These are phyloP conservation scores for Globisporangium mamillatum DNA, from an alignment of 352 stramenopile species.

Conservation along the genomic window DNA sequence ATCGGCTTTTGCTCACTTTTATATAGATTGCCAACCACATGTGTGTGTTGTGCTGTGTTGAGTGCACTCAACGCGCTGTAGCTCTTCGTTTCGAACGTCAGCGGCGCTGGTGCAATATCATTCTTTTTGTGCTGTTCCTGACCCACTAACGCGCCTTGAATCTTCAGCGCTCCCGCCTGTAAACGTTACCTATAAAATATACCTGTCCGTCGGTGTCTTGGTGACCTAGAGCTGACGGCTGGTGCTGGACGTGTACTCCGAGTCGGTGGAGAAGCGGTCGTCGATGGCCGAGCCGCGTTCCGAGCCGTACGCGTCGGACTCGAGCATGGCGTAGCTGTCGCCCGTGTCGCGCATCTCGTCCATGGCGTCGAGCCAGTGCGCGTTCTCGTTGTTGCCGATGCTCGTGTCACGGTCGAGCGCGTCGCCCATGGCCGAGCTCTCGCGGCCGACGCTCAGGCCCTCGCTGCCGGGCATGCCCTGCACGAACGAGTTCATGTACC, in stretches of 20 bases:
- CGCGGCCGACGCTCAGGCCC: conserved; percentile 18
- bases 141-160: not conserved
- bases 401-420: conserved; percentile 12
- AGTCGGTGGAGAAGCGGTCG: conserved; percentile 70
- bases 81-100: not conserved
- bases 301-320: conserved; percentile 65
- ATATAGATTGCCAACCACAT: not conserved
- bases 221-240: not conserved
- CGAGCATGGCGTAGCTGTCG: conserved; percentile 83
- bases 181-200: conserved; percentile 11
- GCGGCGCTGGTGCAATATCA: not conserved
- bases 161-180: not conserved
- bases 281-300: conserved; percentile 61
- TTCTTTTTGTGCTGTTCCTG: not conserved
- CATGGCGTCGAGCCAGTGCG: conserved; percentile 67
- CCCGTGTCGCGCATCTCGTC: conserved; percentile 72
- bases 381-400: conserved; percentile 20
- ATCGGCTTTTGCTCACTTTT: not conserved
- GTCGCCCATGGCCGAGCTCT: conserved; percentile 18
- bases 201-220: not conserved
- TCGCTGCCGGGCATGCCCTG: conserved; percentile 41
- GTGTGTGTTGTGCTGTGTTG: not conserved
- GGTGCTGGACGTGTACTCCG: conserved; percentile 27
- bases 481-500: conserved; percentile 42
- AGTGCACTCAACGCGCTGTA: not conserved